Conservation (phyloP, 805 yeast species). For the Candida ulmi region DNA sequence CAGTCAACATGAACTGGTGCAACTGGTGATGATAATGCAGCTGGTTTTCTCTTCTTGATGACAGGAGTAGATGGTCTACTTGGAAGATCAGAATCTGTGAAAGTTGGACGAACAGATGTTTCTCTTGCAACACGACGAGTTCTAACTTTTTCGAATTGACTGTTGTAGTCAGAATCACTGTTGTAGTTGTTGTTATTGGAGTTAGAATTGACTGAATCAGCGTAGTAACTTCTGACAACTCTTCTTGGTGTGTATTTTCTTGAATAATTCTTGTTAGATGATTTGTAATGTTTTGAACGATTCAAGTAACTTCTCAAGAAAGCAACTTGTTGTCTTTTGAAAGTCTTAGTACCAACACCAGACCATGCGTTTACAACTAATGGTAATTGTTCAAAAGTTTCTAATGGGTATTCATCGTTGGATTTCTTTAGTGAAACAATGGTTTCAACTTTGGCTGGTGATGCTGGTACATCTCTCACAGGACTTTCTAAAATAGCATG, state of each 20-base stretch:
- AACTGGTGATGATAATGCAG: slow-evolving; percentile 35
- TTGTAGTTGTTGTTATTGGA: slow-evolving; percentile 26
- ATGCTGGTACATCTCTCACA: slow-evolving; percentile 7
- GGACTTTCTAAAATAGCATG: slow-evolving; percentile 13
- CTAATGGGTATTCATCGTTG: slow-evolving; percentile 38
- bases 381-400: slow-evolving; percentile 38
- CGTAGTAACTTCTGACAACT: slow-evolving; percentile 10
- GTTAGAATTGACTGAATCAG: slow-evolving; percentile 8
- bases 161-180: slow-evolving; percentile 25
- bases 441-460: slow-evolving; percentile 11
- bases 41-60: slow-evolving; percentile 35
- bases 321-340: slow-evolving; percentile 42
- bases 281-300: slow-evolving; percentile 21
- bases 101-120: slow-evolving; percentile 16
- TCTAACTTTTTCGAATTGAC: slow-evolving; percentile 45
- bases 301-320: slow-evolving; percentile 45
- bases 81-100: slow-evolving; percentile 20
- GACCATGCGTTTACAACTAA: slow-evolving; percentile 50
- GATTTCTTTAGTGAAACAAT: slow-evolving; percentile 9
- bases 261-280: slow-evolving; percentile 11
- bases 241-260: slow-evolving; percentile 23
- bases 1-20: slow-evolving; percentile 53
- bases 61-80: slow-evolving; percentile 28
- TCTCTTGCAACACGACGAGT: slow-evolving; percentile 52
- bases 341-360: slow-evolving; percentile 35